Conservation (phyloP, 352 stramenopile genomes). For the Blastocystis sp. region DNA sequence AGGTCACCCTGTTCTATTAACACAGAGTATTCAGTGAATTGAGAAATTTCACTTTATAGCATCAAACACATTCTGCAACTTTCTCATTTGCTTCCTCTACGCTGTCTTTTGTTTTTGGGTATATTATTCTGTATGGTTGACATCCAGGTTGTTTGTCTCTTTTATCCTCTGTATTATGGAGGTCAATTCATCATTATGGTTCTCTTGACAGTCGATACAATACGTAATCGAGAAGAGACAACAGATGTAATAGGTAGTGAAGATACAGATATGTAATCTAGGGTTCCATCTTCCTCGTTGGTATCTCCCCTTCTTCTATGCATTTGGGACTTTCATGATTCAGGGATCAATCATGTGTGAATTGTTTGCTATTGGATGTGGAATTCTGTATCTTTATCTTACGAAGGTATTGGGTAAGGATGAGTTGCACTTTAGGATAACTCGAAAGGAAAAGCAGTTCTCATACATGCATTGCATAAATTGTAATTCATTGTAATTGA, state of each 20-base stretch:
- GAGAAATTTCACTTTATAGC: not conserved
- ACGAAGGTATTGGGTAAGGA: not conserved
- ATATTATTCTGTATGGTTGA: not conserved
- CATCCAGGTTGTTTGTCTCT: not conserved
- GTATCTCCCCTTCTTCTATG: constrained; percentile 1
- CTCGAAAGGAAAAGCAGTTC: not conserved
- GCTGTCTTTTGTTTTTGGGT: constrained; percentile 11
- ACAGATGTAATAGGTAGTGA: not conserved
- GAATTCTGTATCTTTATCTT: not conserved
- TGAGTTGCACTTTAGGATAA: not conserved
- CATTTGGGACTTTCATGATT: not conserved
- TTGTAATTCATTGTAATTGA: not conserved
- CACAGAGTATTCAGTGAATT: not conserved
- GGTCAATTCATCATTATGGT: constrained; percentile 12
- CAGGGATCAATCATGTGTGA: not conserved
- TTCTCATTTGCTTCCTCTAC: not conserved
- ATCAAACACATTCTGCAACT: not conserved
- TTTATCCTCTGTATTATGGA: constrained; percentile 34
- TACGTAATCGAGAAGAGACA: not conserved
- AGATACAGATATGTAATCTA: not conserved
- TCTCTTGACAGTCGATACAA: not conserved
- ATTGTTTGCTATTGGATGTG: not conserved
- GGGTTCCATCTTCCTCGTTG: not conserved
- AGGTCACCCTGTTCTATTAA: not conserved
- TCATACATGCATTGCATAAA: not conserved